A percentile compares a stretch with the other conserved stretches of the same genome.
Evolutionary conservation across 176 grass and related monocot genomes (phyloP).

Genomic region (Oryza australiensis): DNA sequence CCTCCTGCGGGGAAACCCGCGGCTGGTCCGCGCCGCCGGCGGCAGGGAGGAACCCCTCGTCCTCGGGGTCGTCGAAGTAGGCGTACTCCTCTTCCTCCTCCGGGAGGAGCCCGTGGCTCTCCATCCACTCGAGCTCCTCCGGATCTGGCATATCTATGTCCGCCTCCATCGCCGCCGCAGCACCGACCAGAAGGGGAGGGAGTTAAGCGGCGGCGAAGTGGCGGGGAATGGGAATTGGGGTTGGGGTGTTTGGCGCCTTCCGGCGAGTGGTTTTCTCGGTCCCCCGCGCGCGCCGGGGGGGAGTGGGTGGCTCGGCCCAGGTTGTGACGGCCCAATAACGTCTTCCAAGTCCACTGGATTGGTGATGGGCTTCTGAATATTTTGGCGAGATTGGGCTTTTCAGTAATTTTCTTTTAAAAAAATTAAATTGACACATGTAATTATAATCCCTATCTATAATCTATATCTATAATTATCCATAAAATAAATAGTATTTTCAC

Average conservation of each 20-base stretch:
- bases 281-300: no score
- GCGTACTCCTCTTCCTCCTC: slow-evolving; percentile 54
- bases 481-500: no score
- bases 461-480: no score
- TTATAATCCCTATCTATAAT: no score
- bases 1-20: background rate
- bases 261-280: background rate
- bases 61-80: slow-evolving; percentile 32
- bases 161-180: slow-evolving; percentile 33
- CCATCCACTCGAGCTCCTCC: slow-evolving; percentile 89
- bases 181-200: background rate
- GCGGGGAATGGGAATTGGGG: background rate
- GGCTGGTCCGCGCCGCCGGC: background rate
- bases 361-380: background rate
- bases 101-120: slow-evolving; percentile 52
- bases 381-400: no score
- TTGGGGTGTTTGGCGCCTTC: slow-evolving; percentile 19
- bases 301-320: no score
- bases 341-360: background rate
- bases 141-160: slow-evolving; percentile 77
- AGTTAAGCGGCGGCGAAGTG: slow-evolving; percentile 30
- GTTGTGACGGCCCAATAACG: no score
- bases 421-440: no score
- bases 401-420: no score
- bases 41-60: slow-evolving; percentile 1